phyloP scores from a whole-genome alignment of 1,139 yeast genomes.

The Candida gigantensis region DNA sequence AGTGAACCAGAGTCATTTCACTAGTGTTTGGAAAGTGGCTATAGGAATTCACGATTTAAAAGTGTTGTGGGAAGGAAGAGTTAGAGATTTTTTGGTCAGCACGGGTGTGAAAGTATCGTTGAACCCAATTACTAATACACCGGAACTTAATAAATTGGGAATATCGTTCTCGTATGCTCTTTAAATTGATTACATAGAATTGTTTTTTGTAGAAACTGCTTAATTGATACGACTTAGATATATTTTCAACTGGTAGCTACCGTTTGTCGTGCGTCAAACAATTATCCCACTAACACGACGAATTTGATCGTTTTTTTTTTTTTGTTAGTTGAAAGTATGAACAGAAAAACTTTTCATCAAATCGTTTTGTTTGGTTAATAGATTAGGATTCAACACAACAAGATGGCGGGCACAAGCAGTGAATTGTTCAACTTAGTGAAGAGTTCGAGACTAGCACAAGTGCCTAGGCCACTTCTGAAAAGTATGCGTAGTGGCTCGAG shows the following conservation, averaged over 20 bases:
- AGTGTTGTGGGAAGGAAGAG: constrained; percentile 85
- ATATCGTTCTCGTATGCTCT: constrained; percentile 42
- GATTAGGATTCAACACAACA: background rate
- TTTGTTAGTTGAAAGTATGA: no score
- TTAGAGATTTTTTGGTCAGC: constrained; percentile 75
- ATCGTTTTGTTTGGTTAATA: no score
- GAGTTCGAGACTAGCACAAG: constrained; percentile 49
- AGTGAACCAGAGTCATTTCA: constrained; percentile 55
- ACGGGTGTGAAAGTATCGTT: constrained; percentile 62
- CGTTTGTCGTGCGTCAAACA: no score
- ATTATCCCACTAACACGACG: no score
- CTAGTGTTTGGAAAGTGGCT: constrained; percentile 74
- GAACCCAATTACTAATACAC: constrained; percentile 30
- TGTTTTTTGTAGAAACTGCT: no score
- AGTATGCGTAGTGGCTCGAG: constrained; percentile 31
- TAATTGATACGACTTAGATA: no score
- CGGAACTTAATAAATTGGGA: constrained; percentile 42
- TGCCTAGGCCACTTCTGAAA: constrained; percentile 43
- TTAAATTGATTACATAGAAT: constrained; percentile 3
- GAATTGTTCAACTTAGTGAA: constrained; percentile 37
- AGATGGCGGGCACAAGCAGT: constrained; percentile 7
- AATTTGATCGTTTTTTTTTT: no score
- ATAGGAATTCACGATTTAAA: constrained; percentile 70
- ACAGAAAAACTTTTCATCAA: no score
- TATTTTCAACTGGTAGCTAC: no score